Base-by-base conservation (phyloP, 495 filamentous ascomycete species). In the Aspergillus funiculosus region DNA sequence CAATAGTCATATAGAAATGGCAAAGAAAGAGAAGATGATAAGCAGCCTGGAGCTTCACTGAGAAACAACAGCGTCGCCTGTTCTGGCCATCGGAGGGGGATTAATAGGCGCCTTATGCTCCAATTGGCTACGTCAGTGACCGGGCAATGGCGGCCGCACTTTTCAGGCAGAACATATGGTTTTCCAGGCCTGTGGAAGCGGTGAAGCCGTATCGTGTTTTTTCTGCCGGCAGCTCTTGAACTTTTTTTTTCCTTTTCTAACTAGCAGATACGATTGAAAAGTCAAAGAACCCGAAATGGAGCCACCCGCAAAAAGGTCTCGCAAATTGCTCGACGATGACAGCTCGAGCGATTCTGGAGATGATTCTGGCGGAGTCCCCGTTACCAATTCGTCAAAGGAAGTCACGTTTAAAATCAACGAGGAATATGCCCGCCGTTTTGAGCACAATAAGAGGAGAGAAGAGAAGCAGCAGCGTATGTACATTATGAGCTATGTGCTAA, bases 391-490 rank as follows among this genome's bases (percentile, higher is more conserved):
- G 48, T 52, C 53, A 10, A 25, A 50, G 18, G 70, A 64, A 3
- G 46, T 58, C 26, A 67, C 59, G 20, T 78, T 95, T 64, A 89
- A 85, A 57, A 81, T 98, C 69, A 98, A 98, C 63, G 74, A 86
- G 57, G 87, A 91, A 40, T 98, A 84, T 61, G 92, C 92, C 43
- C 78, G 79, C 53, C 73, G 87, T 27, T 97, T 96, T 56, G 90
- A 97, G 62, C 74, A 95, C 61, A 98, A 98, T 69, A 95, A 96
- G 72, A 92, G 91, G 69, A 79, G 92, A 20, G 89, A 92, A 65
- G 92, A 98, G 59, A 71, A 83, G 42, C 79, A 85, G n/a, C 76
- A 81, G 58, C 65, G 89, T 91, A 68, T 69, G 81, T 74, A 41
- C 46, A 44, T 36, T 27, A 43, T 44, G 14, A n/a, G n/a, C n/a